Evolutionary conservation across 371 early-diverging fungal genomes (phyloP).

Genomic region (Umbelopsis sp.): DNA sequence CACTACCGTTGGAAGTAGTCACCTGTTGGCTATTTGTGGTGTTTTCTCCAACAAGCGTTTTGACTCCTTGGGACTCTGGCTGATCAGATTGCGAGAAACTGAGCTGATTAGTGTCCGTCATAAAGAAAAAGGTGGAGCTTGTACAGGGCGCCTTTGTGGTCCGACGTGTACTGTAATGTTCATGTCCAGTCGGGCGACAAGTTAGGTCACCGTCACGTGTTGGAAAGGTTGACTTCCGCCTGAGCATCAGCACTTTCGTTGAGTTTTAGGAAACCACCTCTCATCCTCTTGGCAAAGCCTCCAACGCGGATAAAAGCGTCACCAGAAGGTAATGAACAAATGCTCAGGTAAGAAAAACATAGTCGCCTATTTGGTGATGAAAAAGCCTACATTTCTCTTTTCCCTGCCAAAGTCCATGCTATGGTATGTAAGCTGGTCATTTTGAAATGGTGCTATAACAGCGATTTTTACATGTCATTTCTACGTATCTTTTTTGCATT

Average conservation of each 20-base stretch:
- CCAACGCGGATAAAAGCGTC: neutral
- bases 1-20: neutral
- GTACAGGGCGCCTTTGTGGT: neutral
- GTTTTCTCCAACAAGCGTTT: neutral
- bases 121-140: conserved; percentile 2
- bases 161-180: neutral
- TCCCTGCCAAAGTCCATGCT: no score
- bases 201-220: neutral
- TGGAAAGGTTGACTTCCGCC: no score
- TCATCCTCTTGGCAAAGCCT: neutral
- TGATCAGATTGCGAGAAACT: neutral
- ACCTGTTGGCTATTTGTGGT: neutral
- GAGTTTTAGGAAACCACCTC: neutral
- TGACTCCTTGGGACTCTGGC: conserved; percentile 1
- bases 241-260: neutral
- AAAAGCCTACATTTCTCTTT: no score
- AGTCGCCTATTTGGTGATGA: no score
- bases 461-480: no score
- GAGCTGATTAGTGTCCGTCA: conserved; percentile 9
- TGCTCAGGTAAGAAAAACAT: no score
- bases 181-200: neutral
- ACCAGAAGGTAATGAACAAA: no score
- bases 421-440: no score
- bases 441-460: no score
- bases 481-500: no score